A percentile compares a stretch with the other conserved stretches of the same genome.
Conservation (phyloP, 2,329 filamentous ascomycete species). For the Trichoderma atroviride region DNA sequence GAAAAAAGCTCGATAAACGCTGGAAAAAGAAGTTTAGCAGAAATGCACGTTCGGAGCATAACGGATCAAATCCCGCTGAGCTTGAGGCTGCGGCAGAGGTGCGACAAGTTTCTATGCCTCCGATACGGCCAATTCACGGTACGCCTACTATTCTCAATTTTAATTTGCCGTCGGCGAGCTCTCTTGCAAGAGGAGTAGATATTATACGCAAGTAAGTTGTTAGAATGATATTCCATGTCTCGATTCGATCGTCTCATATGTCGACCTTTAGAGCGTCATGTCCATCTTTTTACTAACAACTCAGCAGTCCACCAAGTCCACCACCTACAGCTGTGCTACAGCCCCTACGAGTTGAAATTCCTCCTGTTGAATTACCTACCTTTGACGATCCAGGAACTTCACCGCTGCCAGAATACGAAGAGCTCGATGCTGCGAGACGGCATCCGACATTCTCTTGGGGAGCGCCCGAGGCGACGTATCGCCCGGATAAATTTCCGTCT, state of each 20-base stretch:
- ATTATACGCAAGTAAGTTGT: not conserved
- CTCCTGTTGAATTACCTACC: conserved; percentile 42
- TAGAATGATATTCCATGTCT: not conserved
- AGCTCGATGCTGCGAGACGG: conserved; percentile 19
- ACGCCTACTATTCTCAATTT: too few species aligned
- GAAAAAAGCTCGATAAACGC: not conserved
- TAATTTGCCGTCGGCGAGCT: not conserved
- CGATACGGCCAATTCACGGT: not conserved
- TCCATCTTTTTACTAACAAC: not conserved
- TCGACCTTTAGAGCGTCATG: not conserved
- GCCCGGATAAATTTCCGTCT: conserved; percentile 26
- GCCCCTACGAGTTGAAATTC: not conserved
- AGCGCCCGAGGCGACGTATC: conserved; percentile 36
- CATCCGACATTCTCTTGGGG: conserved; percentile 38
- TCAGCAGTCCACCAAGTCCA: not conserved
- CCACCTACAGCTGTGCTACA: not conserved
- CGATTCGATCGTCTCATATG: too few species aligned
- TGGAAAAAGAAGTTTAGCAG: not conserved
- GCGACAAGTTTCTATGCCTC: not conserved
- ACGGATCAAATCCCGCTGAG: not conserved
- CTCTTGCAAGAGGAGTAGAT: not conserved
- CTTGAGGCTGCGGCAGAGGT: not conserved
- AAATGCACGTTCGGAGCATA: not conserved
- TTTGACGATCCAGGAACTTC: conserved; percentile 38
- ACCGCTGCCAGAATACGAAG: conserved; percentile 41